phyloP scores from a whole-genome alignment of 1,284 basidiomycete genomes.

The Paramarasmius palmivorus region DNA sequence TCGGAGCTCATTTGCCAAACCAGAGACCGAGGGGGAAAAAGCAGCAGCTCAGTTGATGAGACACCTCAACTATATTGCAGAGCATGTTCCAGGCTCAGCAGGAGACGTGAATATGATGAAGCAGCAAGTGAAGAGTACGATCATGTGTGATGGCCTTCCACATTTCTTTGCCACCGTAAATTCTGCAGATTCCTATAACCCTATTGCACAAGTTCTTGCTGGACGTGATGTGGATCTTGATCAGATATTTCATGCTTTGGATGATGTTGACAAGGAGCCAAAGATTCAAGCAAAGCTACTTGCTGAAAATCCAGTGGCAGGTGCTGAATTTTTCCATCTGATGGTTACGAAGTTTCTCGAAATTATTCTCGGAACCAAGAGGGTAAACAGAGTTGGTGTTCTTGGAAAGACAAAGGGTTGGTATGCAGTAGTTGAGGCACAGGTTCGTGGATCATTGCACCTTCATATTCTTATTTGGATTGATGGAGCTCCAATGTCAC shows the following conservation, averaged over 20 bases:
- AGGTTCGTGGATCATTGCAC: background rate
- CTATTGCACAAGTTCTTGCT: slow-evolving; percentile 13
- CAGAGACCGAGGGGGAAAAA: slow-evolving; percentile 8
- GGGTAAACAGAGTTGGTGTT: slow-evolving; percentile 9
- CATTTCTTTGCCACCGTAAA: slow-evolving; percentile 13
- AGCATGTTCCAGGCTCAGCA: slow-evolving; percentile 14
- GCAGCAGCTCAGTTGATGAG: slow-evolving; percentile 8
- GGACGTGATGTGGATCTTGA: slow-evolving; percentile 16
- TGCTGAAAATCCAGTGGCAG: slow-evolving; percentile 16
- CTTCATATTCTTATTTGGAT: slow-evolving; percentile 4
- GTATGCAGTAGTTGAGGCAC: slow-evolving; percentile 6
- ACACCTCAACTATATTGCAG: slow-evolving; percentile 15
- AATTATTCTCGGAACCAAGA: slow-evolving; percentile 9
- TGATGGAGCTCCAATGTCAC: background rate
- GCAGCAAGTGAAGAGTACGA: slow-evolving; percentile 10
- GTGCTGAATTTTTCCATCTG: slow-evolving; percentile 16
- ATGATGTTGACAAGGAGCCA: no score
- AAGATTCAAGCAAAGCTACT: no score
- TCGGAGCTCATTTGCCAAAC: slow-evolving; percentile 10
- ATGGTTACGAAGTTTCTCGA: slow-evolving; percentile 12
- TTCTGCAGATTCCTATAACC: slow-evolving; percentile 16
- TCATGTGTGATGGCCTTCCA: slow-evolving; percentile 3
- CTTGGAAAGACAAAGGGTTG: slow-evolving; percentile 13
- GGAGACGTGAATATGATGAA: background rate
- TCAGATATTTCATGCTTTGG: slow-evolving; percentile 6